Evolutionary conservation across 2,329 filamentous ascomycete species (phyloP).

Genomic region (Sporothrix schenckii): DNA sequence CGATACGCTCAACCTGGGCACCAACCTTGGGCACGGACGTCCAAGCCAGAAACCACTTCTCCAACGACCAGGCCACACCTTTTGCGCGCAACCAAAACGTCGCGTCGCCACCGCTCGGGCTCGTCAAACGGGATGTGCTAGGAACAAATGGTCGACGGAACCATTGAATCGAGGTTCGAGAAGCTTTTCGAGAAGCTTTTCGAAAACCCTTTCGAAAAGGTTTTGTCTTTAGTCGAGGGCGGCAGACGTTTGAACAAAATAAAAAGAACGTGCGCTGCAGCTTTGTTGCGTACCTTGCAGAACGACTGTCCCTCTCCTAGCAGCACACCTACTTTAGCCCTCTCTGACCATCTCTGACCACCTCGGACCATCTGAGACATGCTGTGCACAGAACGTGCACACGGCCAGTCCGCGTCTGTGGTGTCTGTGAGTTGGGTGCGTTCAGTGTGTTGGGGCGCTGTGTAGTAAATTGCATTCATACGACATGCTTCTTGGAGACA

Average conservation of each 20-base stretch:
- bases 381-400: neutral
- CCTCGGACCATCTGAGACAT: neutral
- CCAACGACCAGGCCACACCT: no score
- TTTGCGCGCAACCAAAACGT: neutral
- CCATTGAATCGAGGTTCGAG: neutral
- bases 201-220: neutral
- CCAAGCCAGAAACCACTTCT: neutral
- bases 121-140: neutral
- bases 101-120: constrained; percentile 1
- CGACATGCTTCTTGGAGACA: neutral
- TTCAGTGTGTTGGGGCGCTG: neutral
- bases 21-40: constrained; percentile 5
- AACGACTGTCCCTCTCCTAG: neutral
- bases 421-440: neutral
- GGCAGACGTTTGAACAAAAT: neutral
- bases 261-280: constrained; percentile 5
- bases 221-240: neutral
- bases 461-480: no score
- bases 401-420: constrained; percentile 9
- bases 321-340: no score
- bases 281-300: neutral
- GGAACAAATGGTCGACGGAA: neutral
- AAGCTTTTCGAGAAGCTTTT: neutral
- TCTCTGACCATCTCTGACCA: no score
- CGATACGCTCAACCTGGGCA: neutral